Evolutionary conservation across 1,284 basidiomycete species (phyloP), one percentile per base, ranked within the genome.

Genomic region (Naganishia cerealis): DNA sequence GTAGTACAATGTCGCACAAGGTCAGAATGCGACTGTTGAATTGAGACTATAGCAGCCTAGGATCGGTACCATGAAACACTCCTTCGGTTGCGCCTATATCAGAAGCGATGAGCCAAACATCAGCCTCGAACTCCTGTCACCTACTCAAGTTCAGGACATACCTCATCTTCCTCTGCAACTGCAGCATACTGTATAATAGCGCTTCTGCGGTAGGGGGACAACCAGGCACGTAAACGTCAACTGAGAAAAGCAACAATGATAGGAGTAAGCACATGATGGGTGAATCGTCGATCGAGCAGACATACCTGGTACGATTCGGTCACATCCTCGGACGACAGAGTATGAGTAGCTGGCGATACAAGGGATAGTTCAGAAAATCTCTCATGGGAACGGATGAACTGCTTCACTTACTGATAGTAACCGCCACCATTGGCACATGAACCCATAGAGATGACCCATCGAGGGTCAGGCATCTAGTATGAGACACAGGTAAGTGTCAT

Each of bases 381-480:
- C 57, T 42, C 52, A 40, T n/a, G 33, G n/a, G 29, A 42, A 15
- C 15, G n/a, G 33, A 33, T 18, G 8, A 38, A 18, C n/a, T 13
- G 16, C 21, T 16, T 13, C 9, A 67, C 69, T 43, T 26, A 70
- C 69, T 70, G 69, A 56, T 70, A 70, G 52, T 70, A 70, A 55
- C 69, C 69, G 46, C 69, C 69, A 50, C 95, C 95, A 81, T 99
- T 99, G 26, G 96, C 96, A 79, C 96, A 99, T 15, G 93, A 96
- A 59, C 96, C 96, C 96, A 99, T 99, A 36, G 93, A 96, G 77
- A 99, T 92, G 68, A 99, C 96, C 95, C 95, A 99, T 75, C 91
- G 86, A 42, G 65, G 68, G 76, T 94, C 91, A 33, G 93, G 93
- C 92, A 96, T 95, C 81, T 97, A 95, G 58, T 94, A 91, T 76